Percentiles rank a stretch among this genome's conserved stretches.
These are phyloP conservation scores for Astraeus odoratus DNA, from an alignment of 768 basidiomycete genomes.

Conservation along the genomic window DNA sequence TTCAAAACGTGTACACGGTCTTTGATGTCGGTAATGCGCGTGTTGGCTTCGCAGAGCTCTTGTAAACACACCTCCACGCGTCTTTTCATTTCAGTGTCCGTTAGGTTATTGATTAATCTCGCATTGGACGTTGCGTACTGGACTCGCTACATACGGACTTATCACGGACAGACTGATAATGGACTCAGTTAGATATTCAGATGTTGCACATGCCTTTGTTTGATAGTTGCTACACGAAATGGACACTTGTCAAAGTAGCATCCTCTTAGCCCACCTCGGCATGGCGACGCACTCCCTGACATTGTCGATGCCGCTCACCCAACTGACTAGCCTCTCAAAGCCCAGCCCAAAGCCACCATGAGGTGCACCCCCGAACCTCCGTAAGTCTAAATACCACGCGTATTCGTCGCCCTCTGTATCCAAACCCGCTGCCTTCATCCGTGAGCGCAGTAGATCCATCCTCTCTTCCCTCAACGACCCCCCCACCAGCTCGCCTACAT, in stretches of 20 bases:
- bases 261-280: slow-evolving; percentile 82
- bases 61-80: background rate
- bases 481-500: slow-evolving; percentile 84
- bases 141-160: background rate
- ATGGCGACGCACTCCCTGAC: slow-evolving; percentile 91
- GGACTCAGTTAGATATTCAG: background rate
- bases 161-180: background rate
- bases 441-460: slow-evolving; percentile 38
- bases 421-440: slow-evolving; percentile 44
- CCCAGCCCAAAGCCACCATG: slow-evolving; percentile 97
- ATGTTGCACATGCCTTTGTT: background rate
- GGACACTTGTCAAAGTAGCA: slow-evolving; percentile 47
- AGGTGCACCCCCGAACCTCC: slow-evolving; percentile 79
- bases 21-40: slow-evolving; percentile 27
- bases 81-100: background rate
- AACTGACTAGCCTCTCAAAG: slow-evolving; percentile 84
- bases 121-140: background rate
- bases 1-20: slow-evolving; percentile 26
- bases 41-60: slow-evolving; percentile 36
- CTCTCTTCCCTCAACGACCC: slow-evolving; percentile 88
- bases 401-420: slow-evolving; percentile 35
- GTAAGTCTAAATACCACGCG: slow-evolving; percentile 77
- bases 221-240: background rate
- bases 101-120: background rate
- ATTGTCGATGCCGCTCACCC: slow-evolving; percentile 83